These are phyloP conservation scores for Tuber umbilicatum DNA, from an alignment of 495 filamentous ascomycete genomes.

Conservation along the genomic window DNA sequence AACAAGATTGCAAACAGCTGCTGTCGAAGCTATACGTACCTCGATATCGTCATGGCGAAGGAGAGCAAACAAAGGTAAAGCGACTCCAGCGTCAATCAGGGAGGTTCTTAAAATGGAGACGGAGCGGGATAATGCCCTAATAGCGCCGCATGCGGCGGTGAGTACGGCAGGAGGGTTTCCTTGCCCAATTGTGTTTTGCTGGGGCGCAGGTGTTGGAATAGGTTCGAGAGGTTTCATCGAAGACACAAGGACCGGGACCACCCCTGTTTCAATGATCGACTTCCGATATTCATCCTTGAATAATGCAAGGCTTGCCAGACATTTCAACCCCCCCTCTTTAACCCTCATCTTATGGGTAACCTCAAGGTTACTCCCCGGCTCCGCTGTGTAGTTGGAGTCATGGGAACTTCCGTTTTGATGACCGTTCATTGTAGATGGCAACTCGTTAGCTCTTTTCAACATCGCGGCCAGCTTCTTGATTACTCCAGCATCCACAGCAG, in stretches of 20 bases:
- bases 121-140: slow-evolving; percentile 71
- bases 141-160: slow-evolving; percentile 74
- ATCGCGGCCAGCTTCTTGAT: slow-evolving; percentile 68
- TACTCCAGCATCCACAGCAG: slow-evolving; percentile 70
- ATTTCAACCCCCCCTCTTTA: slow-evolving; percentile 69
- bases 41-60: slow-evolving; percentile 69
- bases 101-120: slow-evolving; percentile 76
- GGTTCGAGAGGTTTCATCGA: slow-evolving; percentile 57
- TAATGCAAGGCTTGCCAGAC: slow-evolving; percentile 67
- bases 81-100: slow-evolving; percentile 76
- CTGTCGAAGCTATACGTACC: slow-evolving; percentile 77
- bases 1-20: slow-evolving; percentile 73
- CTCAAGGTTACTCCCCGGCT: slow-evolving; percentile 24
- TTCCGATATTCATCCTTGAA: slow-evolving; percentile 83
- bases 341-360: slow-evolving; percentile 65
- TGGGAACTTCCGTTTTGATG: slow-evolving; percentile 26
- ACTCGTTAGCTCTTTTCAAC: slow-evolving; percentile 59
- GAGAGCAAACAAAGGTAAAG: slow-evolving; percentile 68
- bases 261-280: slow-evolving; percentile 69
- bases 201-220: slow-evolving; percentile 19
- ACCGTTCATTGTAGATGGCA: slow-evolving; percentile 24
- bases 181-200: slow-evolving; percentile 27
- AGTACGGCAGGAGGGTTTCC: slow-evolving; percentile 60
- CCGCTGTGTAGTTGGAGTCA: slow-evolving; percentile 29
- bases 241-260: slow-evolving; percentile 73